A percentile compares a stretch with the other conserved stretches of the same genome.
phyloP scores from a whole-genome alignment of 345 rosid species.

The Salix koriyanagi region DNA sequence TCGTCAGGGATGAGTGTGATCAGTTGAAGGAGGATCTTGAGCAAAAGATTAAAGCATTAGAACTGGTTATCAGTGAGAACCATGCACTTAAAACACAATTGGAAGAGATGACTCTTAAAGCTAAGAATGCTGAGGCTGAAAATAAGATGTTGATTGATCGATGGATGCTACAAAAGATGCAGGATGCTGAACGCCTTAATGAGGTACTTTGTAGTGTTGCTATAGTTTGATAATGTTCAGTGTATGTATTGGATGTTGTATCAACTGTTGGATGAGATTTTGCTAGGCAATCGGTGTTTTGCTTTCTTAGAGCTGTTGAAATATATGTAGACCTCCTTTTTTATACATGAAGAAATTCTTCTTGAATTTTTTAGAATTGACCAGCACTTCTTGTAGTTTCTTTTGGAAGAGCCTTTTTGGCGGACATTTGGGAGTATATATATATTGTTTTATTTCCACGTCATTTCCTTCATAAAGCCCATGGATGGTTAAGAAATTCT shows the following conservation, averaged over 20 bases:
- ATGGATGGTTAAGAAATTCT: background rate
- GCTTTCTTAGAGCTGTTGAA: too few species aligned
- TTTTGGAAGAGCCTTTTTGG: background rate
- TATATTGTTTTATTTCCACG: background rate
- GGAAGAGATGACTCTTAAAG: conserved; percentile 59
- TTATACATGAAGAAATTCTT: background rate
- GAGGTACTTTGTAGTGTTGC: conserved; percentile 51
- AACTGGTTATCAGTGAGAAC: conserved; percentile 61
- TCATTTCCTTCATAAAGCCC: background rate
- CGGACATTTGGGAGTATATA: too few species aligned
- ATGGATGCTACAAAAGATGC: conserved; percentile 98
- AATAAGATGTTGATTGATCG: conserved; percentile 86
- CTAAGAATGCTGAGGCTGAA: conserved; percentile 75
- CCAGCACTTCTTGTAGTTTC: background rate
- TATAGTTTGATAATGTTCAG: background rate
- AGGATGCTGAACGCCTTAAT: conserved; percentile 94
- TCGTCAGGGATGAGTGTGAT: conserved; percentile 59
- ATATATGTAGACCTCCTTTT: too few species aligned
- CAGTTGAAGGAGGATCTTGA: conserved; percentile 53
- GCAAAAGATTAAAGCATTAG: conserved; percentile 59
- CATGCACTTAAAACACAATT: conserved; percentile 51
- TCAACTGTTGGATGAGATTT: too few species aligned
- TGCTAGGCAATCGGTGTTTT: too few species aligned
- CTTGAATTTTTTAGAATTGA: background rate
- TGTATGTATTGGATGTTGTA: too few species aligned